Evolutionary conservation across 306 rosid genomes (phyloP).

Genomic region (Arachis stenosperma): DNA sequence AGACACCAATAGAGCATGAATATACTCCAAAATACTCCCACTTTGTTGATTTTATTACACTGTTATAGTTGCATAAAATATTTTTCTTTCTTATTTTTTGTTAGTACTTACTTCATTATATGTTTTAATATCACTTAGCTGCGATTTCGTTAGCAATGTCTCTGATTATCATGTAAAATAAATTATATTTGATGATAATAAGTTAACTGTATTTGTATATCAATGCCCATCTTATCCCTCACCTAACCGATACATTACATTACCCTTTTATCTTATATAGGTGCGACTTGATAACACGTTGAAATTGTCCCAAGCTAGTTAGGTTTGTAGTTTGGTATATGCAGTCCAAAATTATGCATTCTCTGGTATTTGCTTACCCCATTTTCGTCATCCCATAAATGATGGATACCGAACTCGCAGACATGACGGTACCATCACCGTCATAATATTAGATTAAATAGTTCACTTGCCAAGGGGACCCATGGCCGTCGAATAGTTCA

Average conservation of each 20-base stretch:
- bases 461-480: conserved; percentile 50
- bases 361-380: conserved; percentile 37
- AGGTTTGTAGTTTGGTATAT: conserved; percentile 53
- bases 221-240: not conserved
- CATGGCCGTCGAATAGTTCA: conserved; percentile 18
- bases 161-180: not conserved
- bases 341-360: conserved; percentile 49
- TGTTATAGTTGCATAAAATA: not conserved
- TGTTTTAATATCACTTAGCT: conserved; percentile 6
- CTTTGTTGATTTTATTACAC: not conserved
- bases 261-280: no score
- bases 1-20: conserved; percentile 1
- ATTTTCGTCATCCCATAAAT: conserved; percentile 48
- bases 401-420: conserved; percentile 59
- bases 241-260: no score
- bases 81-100: not conserved
- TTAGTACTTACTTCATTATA: not conserved
- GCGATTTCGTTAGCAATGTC: conserved; percentile 1
- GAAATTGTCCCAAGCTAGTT: conserved; percentile 50
- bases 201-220: not conserved
- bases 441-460: conserved; percentile 38
- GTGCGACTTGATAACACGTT: not conserved
- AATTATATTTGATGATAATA: not conserved
- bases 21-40: conserved; percentile 13
- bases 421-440: conserved; percentile 45